Base-by-base conservation (phyloP, 495 filamentous ascomycete species). In the Rhizodiscina lignyota region DNA sequence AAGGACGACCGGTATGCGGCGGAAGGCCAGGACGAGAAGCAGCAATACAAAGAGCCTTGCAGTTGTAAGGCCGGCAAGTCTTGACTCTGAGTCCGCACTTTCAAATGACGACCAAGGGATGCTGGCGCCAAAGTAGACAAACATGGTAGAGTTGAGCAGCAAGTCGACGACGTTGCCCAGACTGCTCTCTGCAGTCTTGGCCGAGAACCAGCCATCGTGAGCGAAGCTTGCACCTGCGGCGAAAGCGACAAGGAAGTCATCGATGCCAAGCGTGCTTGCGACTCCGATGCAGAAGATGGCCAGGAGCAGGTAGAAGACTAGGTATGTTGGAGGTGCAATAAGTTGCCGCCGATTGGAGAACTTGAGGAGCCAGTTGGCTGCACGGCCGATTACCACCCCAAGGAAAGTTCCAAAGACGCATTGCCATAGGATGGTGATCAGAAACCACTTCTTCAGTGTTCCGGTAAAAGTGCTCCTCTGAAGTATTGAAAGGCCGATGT, bases 241-340 rank as follows among this genome's bases (percentile, higher is more conserved):
- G 34, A 68, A 68, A 10, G 63, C 55, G 5, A 66, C 57, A 6
- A 67, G 54, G 44, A 68, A 68, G 43, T 67, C 64, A 40, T 67
- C 62, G 6, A 48, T 37, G 21, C 64, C 64, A 0, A 68, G 50
- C 0, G 49, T 57, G 18, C 52, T 56, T n/a, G 49, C 64, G 4
- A 64, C 39, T 20, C 64, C 64, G n/a, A 63, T 43, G 18, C 43
- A 47, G 30, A 67, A 53, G 35, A 65, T 44, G 12, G 64, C 63
- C 8, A 66, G 55, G 2, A 68, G 52, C 23, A 68, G 52, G 34
- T 68, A 68, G 49, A 67, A 66, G 20, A 60, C 58, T 3, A 66
- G 49, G 40, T 63, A 66, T 2, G 54, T 54, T 0, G 60, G 44
- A 2, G 38, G 34, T 35, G 54, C 54, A 23, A 68, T 60, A 30